Conservation (phyloP, 345 rosid genomes). For the Pugionium cornutum region DNA sequence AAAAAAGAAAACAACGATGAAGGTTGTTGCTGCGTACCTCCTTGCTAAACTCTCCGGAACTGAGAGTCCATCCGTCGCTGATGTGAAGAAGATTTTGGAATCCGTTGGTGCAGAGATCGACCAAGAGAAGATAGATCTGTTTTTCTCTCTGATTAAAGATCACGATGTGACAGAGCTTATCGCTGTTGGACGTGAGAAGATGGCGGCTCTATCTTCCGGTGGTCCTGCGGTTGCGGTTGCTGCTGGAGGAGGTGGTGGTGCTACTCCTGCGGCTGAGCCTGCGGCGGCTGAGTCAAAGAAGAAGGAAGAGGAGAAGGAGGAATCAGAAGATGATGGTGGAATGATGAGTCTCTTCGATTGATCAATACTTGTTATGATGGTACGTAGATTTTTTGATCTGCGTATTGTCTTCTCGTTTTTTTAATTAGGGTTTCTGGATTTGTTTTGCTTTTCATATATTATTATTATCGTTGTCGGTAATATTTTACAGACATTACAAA, state of each 20-base stretch:
- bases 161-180: conserved; percentile 62
- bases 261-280: conserved; percentile 44
- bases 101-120: conserved; percentile 67
- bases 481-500: not conserved
- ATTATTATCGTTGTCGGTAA: conserved; percentile 3
- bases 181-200: conserved; percentile 68
- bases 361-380: not conserved
- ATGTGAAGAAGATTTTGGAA: conserved; percentile 35
- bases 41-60: conserved; percentile 24
- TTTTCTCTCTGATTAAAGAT: conserved; percentile 55
- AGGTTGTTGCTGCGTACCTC: conserved; percentile 33
- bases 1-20: conserved; percentile 19
- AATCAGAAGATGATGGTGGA: conserved; percentile 66
- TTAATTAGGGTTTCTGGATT: conserved; percentile 22
- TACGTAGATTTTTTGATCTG: not conserved
- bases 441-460: not conserved
- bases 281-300: conserved; percentile 54
- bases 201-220: conserved; percentile 74
- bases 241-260: conserved; percentile 45
- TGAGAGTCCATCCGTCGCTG: conserved; percentile 28
- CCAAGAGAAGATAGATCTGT: conserved; percentile 53
- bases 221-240: conserved; percentile 54
- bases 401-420: not conserved
- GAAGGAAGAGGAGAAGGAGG: conserved; percentile 84
- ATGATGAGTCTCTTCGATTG: conserved; percentile 38